Conservation (phyloP, 2,329 filamentous ascomycete species). For the Seiridium unicorne region DNA sequence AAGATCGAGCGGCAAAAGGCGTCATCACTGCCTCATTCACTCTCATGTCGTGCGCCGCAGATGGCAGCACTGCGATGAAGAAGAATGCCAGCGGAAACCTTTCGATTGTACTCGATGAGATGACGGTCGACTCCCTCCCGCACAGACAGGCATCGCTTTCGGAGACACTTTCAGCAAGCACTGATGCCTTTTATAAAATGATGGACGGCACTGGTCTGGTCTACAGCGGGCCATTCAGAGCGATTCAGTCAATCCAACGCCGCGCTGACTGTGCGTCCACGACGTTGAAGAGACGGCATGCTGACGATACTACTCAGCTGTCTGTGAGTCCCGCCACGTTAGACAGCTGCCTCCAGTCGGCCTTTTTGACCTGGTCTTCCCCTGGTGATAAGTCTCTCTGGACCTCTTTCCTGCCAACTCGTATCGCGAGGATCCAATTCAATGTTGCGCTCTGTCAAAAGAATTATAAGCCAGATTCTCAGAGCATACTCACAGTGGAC, state of each 20-base stretch:
- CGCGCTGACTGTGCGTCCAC: conserved; percentile 33
- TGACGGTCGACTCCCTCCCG: conserved; percentile 25
- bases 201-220: conserved; percentile 35
- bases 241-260: conserved; percentile 30
- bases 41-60: conserved; percentile 31
- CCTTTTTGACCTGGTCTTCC: conserved; percentile 38
- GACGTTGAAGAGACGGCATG: conserved; percentile 27
- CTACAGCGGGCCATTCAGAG: conserved; percentile 38
- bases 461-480: conserved; percentile 3
- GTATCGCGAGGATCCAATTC: conserved; percentile 33
- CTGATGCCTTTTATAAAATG: conserved; percentile 37
- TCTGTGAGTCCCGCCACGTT: conserved; percentile 38
- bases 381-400: conserved; percentile 40
- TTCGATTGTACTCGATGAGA: conserved; percentile 28
- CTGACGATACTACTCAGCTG: conserved; percentile 33
- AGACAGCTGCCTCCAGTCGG: conserved; percentile 39
- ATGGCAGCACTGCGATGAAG: conserved; percentile 31
- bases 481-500: conserved; percentile 32
- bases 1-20: conserved; percentile 1
- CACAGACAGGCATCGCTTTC: conserved; percentile 15
- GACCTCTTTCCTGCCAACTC: conserved; percentile 38
- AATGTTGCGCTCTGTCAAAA: conserved; percentile 28
- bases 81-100: conserved; percentile 33
- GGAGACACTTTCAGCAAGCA: conserved; percentile 29
- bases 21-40: conserved; percentile 30